Percentiles rank a stretch among this genome's conserved stretches.
Conservation (phyloP, 495 filamentous ascomycete genomes). For the Daldinia childiae region DNA sequence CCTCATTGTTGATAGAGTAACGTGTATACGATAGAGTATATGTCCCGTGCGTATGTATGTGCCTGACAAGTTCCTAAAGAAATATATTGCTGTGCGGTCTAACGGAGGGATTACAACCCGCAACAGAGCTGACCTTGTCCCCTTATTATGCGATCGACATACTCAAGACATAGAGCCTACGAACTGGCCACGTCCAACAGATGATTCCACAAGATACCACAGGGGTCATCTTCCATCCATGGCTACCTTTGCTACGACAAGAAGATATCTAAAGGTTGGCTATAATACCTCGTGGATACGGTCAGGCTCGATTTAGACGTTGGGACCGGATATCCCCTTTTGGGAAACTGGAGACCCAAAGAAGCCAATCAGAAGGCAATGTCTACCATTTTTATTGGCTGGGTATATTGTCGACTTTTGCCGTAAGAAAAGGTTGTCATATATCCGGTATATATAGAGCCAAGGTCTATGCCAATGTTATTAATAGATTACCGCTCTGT, state of each 20-base stretch:
- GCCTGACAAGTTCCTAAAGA: not conserved
- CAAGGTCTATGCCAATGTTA: slow-evolving; percentile 1
- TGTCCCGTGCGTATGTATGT: not conserved
- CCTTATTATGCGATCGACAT: slow-evolving; percentile 22
- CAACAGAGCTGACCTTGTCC: not conserved
- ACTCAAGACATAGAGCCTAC: not conserved
- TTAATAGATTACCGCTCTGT: not conserved
- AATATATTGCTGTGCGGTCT: slow-evolving; percentile 2
- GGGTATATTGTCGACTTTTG: slow-evolving; percentile 22
- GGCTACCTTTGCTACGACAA: not conserved
- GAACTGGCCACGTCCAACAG: slow-evolving; percentile 14
- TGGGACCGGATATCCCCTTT: slow-evolving; percentile 6
- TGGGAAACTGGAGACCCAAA: not conserved
- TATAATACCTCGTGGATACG: slow-evolving; percentile 1
- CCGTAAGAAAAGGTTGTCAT: slow-evolving; percentile 7
- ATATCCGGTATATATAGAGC: slow-evolving; percentile 18
- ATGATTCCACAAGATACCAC: not conserved
- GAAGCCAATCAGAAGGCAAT: slow-evolving; percentile 4
- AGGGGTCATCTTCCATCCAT: not conserved
- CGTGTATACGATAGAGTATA: not conserved
- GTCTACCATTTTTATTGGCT: not conserved
- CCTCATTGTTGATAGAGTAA: slow-evolving; percentile 2
- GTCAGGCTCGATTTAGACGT: slow-evolving; percentile 1
- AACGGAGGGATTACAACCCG: not conserved
- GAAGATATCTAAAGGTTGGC: not conserved